These are phyloP conservation scores for Fusarium hostae DNA, from an alignment of 2,329 filamentous ascomycete species.

Conservation along the genomic window DNA sequence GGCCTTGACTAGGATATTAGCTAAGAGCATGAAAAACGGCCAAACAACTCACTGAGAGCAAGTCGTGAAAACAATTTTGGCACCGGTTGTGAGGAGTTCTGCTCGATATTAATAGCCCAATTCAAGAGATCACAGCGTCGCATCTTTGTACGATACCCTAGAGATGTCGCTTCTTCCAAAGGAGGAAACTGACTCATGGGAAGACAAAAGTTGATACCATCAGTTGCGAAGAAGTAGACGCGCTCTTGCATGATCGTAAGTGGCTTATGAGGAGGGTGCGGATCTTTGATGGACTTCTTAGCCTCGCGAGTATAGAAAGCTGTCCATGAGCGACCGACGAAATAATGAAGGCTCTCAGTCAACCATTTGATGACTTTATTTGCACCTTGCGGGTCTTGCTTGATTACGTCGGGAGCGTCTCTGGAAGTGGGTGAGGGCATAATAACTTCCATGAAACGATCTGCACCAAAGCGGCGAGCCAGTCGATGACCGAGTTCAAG, in stretches of 20 bases:
- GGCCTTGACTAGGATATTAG: slow-evolving; percentile 50
- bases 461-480: slow-evolving; percentile 64
- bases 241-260: slow-evolving; percentile 50
- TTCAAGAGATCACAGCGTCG: slow-evolving; percentile 57
- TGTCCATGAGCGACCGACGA: slow-evolving; percentile 60
- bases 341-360: slow-evolving; percentile 48
- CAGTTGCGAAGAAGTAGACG: slow-evolving; percentile 66
- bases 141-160: slow-evolving; percentile 48
- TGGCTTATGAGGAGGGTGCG: slow-evolving; percentile 29
- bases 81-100: slow-evolving; percentile 58
- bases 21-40: not conserved
- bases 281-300: slow-evolving; percentile 53
- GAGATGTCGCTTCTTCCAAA: slow-evolving; percentile 38
- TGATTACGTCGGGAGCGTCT: slow-evolving; percentile 44
- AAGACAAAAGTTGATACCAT: slow-evolving; percentile 56
- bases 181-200: slow-evolving; percentile 33
- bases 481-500: slow-evolving; percentile 64
- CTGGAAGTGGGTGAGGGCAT: slow-evolving; percentile 57
- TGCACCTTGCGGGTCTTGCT: slow-evolving; percentile 47
- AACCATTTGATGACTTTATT: slow-evolving; percentile 49
- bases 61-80: slow-evolving; percentile 70
- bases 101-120: slow-evolving; percentile 61
- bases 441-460: slow-evolving; percentile 67
- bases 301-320: slow-evolving; percentile 58
- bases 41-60: slow-evolving; percentile 57